Evolutionary conservation across 306 rosid genomes (phyloP), one percentile per base, ranked within the genome.

Genomic region (Quercus glauca): DNA sequence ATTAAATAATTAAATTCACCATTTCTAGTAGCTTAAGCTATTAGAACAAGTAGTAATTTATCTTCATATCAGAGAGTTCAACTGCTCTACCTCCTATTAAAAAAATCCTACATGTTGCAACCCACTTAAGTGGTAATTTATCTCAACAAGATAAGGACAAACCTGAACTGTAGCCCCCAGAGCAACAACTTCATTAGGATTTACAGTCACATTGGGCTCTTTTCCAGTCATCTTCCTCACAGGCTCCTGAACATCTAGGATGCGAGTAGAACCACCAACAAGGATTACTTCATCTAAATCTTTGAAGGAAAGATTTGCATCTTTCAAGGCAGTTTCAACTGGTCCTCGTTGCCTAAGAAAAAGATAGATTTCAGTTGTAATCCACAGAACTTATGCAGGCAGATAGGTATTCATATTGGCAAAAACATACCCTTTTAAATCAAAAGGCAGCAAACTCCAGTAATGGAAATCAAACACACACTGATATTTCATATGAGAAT

Each of bases 81-180:
- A 35, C 43, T 35, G 9, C 43, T 35, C 43, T 6, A 35, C 43
- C 43, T 35, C 43, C 9, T 35, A 6, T 35, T 35, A 6, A 35
- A 35, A 35, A 33, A 35, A 35, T 35, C 9, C 9, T 6, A 35
- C 8, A 35, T 35, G 43, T 35, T 35, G 43, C 9, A 35, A 35
- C 43, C 43, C 43, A 5, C 43, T 35, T 35, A 35, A 35, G 43
- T 35, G 43, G 43, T 35, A 35, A 0, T 6, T 6, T 6, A 35
- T 35, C 43, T 35, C 43, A 31, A 65, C n/a, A 65, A 65, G 45
- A 31, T 0, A 53, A 3, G 20, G 57, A 29, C 83, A 35, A 57
- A 93, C 98, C 94, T 92, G 97, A 80, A 92, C 98, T 41, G 98
- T 96, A 84, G 98, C 98, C 15, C 98, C 98, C 55, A 94, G 86